Conservation (phyloP, 2,329 filamentous ascomycete species). For the Tolypocladium inflatum region DNA sequence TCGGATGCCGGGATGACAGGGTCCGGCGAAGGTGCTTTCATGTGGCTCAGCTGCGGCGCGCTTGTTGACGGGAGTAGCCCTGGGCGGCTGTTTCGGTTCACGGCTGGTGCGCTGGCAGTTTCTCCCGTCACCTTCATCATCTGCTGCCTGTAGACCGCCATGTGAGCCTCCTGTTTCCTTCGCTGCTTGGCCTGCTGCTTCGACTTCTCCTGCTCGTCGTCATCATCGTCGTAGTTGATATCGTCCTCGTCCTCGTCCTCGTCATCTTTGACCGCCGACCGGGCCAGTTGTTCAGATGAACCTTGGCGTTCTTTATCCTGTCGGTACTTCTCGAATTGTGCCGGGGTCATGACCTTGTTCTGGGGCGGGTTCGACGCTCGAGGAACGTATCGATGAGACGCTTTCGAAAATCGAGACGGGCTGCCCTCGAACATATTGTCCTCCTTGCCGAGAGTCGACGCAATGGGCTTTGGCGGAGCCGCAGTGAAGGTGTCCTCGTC, state of each 20-base stretch:
- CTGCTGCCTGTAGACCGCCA: conserved; percentile 82
- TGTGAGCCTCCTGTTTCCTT: conserved; percentile 80
- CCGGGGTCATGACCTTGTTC: conserved; percentile 83
- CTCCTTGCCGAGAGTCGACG: conserved; percentile 29
- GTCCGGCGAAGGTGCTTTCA: conserved; percentile 25
- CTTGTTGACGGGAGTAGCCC: conserved; percentile 49
- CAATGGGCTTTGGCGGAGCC: conserved; percentile 16
- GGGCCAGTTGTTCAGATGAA: conserved; percentile 28
- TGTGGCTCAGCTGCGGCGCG: conserved; percentile 45
- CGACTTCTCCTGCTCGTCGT: conserved; percentile 70
- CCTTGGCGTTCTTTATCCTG: conserved; percentile 60
- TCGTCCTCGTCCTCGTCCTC: conserved; percentile 56
- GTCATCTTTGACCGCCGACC: conserved; percentile 43
- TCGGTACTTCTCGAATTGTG: conserved; percentile 74
- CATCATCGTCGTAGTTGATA: conserved; percentile 60
- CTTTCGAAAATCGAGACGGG: conserved; percentile 24
- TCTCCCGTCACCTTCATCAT: conserved; percentile 96
- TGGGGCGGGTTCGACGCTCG: conserved; percentile 31
- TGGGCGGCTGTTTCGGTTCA: conserved; percentile 35
- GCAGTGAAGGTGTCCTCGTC: conserved; percentile 30
- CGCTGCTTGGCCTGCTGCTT: conserved; percentile 66
- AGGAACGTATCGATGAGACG: conserved; percentile 23
- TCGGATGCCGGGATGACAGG: conserved; percentile 47
- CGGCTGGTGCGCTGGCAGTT: conserved; percentile 22
- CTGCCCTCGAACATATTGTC: conserved; percentile 48